Evolutionary conservation across 129 eudicot genomes (phyloP).

Genomic region (Centella asiatica): DNA sequence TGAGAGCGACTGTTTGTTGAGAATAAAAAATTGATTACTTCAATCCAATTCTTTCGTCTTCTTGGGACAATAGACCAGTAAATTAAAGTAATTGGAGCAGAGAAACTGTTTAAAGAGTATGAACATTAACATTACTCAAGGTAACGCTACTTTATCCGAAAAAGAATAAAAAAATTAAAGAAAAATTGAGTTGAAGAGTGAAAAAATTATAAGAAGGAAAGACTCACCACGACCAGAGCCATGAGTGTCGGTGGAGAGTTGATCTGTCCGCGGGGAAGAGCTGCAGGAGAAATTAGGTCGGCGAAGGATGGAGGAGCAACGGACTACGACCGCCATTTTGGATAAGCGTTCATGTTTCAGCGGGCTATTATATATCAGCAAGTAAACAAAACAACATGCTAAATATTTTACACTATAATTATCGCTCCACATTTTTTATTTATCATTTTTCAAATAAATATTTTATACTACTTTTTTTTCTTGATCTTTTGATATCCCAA

Average conservation of each 20-base stretch:
- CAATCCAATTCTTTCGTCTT: not conserved
- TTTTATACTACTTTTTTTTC: too few relatives aligned
- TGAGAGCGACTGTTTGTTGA: not conserved
- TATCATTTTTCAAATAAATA: too few relatives aligned
- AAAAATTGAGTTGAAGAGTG: not conserved
- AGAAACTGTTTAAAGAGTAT: too few relatives aligned
- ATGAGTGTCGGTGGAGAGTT: not conserved
- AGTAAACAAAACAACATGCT: too few relatives aligned
- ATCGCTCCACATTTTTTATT: too few relatives aligned
- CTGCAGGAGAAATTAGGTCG: not conserved
- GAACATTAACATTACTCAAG: not conserved
- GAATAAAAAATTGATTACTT: not conserved
- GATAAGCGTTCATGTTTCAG: not conserved
- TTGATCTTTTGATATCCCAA: too few relatives aligned
- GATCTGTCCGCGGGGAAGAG: slow-evolving; percentile 2
- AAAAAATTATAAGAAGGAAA: not conserved
- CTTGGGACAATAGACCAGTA: not conserved
- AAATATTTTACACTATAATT: too few relatives aligned
- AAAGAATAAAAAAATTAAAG: not conserved
- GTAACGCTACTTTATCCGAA: not conserved
- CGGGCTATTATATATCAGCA: not conserved
- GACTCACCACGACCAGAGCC: slow-evolving; percentile 18
- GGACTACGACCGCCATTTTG: slow-evolving; percentile 2
- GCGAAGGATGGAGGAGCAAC: not conserved
- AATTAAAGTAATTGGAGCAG: not conserved